These are phyloP conservation scores for Gloeopeniophorella convolvens DNA, from an alignment of 768 basidiomycete species.

Conservation along the genomic window DNA sequence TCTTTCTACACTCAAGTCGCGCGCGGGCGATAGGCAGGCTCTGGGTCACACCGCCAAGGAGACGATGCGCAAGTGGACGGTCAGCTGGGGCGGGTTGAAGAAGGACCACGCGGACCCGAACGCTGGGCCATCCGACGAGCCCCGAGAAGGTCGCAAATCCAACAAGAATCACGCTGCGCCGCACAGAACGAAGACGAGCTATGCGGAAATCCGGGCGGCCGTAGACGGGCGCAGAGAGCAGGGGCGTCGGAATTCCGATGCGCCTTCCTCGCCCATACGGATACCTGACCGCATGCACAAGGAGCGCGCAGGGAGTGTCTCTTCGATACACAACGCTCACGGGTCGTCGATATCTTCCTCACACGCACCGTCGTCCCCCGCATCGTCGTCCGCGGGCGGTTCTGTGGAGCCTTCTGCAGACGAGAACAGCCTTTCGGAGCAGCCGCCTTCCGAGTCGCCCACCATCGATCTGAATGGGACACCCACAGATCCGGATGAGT, in stretches of 20 bases:
- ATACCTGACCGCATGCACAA: conserved; percentile 29
- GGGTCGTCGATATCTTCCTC: conserved; percentile 25
- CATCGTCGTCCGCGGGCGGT: conserved; percentile 19
- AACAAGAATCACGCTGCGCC: background rate
- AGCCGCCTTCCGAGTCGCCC: background rate
- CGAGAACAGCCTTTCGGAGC: background rate
- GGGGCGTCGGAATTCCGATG: conserved; percentile 20
- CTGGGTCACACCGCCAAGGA: conserved; percentile 82
- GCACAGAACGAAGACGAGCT: conserved; percentile 40
- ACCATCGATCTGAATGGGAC: conserved; percentile 3
- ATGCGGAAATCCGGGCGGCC: conserved; percentile 71
- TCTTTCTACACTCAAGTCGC: conserved; percentile 72
- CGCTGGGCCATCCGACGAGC: conserved; percentile 18
- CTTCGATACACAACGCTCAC: conserved; percentile 20
- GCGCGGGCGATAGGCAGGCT: conserved; percentile 77
- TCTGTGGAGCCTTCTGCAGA: background rate
- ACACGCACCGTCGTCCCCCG: conserved; percentile 25
- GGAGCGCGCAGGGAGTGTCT: conserved; percentile 25
- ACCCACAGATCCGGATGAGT: background rate
- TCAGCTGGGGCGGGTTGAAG: conserved; percentile 65
- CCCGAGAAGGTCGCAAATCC: conserved; percentile 9
- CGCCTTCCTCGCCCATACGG: conserved; percentile 29
- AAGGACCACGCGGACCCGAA: conserved; percentile 38
- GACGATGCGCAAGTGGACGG: conserved; percentile 88
- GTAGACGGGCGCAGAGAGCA: conserved; percentile 56